phyloP scores from a whole-genome alignment of 306 rosid species.

The Spatholobus suberectus region DNA sequence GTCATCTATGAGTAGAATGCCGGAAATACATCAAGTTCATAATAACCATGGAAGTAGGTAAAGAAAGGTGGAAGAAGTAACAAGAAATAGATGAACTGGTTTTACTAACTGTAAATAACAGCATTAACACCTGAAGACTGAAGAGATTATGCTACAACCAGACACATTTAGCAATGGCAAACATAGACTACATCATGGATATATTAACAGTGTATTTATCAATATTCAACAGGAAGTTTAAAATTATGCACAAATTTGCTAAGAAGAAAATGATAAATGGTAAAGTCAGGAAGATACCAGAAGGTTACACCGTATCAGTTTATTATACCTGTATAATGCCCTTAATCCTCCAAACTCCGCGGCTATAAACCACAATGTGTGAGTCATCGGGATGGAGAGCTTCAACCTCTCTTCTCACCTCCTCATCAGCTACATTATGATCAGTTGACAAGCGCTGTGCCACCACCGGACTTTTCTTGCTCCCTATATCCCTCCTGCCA shows the following conservation, averaged over 20 bases:
- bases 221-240: not conserved
- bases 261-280: not conserved
- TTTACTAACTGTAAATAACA: conserved; percentile 7
- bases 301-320: not conserved
- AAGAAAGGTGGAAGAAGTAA: conserved; percentile 8
- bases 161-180: not conserved
- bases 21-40: conserved; percentile 4
- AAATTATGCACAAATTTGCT: not conserved
- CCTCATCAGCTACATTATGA: conserved; percentile 90
- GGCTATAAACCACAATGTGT: conserved; percentile 72
- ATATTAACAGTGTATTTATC: not conserved
- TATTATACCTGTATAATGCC: conserved; percentile 93
- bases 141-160: conserved; percentile 18
- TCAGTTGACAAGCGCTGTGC: conserved; percentile 89
- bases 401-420: conserved; percentile 89
- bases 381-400: conserved; percentile 97
- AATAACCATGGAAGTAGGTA: not conserved
- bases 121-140: not conserved
- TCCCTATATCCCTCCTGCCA: conserved; percentile 57
- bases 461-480: conserved; percentile 50
- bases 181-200: not conserved
- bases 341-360: conserved; percentile 96
- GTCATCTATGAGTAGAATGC: not conserved
- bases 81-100: not conserved
- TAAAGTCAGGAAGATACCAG: not conserved